A percentile compares a stretch with the other conserved stretches of the same genome.
These are phyloP conservation scores for Phytophthora podocarpi DNA, from an alignment of 352 stramenopile species.

Conservation along the genomic window DNA sequence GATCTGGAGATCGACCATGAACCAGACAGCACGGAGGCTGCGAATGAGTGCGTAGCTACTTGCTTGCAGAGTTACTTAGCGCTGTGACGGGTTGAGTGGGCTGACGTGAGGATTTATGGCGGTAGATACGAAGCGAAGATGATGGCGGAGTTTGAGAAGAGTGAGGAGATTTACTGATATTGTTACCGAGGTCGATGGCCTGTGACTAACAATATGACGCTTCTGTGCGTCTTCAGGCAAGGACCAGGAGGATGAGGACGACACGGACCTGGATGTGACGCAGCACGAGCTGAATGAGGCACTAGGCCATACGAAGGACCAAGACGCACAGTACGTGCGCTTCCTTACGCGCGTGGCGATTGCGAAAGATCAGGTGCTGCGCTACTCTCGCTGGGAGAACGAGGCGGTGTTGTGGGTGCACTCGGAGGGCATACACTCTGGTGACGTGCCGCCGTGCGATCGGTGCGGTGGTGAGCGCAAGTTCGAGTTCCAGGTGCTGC, in stretches of 20 bases:
- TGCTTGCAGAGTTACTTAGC: not conserved
- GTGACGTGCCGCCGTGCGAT: slow-evolving; percentile 69
- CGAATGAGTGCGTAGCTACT: slow-evolving; percentile 48
- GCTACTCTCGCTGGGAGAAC: slow-evolving; percentile 91
- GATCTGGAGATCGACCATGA: slow-evolving; percentile 83
- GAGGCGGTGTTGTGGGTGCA: slow-evolving; percentile 90
- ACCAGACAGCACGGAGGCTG: slow-evolving; percentile 60
- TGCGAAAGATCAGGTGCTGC: slow-evolving; percentile 85
- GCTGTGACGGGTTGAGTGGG: not conserved
- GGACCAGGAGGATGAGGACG: slow-evolving; percentile 52
- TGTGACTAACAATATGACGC: not conserved
- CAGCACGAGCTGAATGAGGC: slow-evolving; percentile 80
- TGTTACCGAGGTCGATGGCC: not conserved
- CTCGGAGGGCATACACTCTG: slow-evolving; percentile 49
- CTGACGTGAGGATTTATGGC: slow-evolving; percentile 8
- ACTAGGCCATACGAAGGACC: slow-evolving; percentile 55
- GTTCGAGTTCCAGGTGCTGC: slow-evolving; percentile 96
- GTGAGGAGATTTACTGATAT: slow-evolving; percentile 29
- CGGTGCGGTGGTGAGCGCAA: slow-evolving; percentile 81
- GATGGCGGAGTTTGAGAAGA: slow-evolving; percentile 70
- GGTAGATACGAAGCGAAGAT: slow-evolving; percentile 64
- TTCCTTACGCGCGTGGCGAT: slow-evolving; percentile 86
- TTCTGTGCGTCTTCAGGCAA: slow-evolving; percentile 11
- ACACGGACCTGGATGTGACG: slow-evolving; percentile 76
- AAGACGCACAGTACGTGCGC: slow-evolving; percentile 80